Base-by-base conservation (phyloP, 2,329 filamentous ascomycete genomes). In the Sarocladiaceae sp. region DNA sequence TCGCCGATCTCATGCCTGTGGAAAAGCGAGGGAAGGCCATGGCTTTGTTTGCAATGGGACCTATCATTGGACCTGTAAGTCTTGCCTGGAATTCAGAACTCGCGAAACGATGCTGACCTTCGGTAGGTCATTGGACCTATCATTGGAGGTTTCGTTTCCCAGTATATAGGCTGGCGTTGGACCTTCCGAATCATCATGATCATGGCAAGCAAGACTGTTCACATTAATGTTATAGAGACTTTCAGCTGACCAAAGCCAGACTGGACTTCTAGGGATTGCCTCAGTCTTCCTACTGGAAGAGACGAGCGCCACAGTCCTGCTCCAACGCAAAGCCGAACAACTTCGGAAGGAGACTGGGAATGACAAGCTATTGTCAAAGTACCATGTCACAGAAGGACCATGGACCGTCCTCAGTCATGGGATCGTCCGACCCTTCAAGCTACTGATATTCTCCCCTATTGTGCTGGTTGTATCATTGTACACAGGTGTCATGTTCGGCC, bases 141-240 rank as follows among this genome's bases (percentile, higher is more conserved):
- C 5, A 63, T 75, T 22, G 83, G 82, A 4, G 82, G 82, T 1
- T 85, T 84, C 57, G 78, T 87, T 52, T 81, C 83, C 53, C 70
- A 83, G 54, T 78, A 75, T 55, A 76, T 73, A 10, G 74, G 71
- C n/a, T 87, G 83, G 76, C 69, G 79, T 31, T 84, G 80, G 80
- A 74, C 72, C 0, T 84, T 86, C 62, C 87, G 84, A 66, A 71
- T 84, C 3, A 71, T 87, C 46, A 67, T 84, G 33, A 85, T 87
- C 50, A 83, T 57, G 2, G 51, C 50, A 47, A 37, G 54, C 29
- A 33, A 33, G 29, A 33, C 29, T 8, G 29, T 8, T 15, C 29
- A 10, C 29, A 12, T 13, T 33, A 44, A 11, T 17, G 12, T 44
- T 15, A 13, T n/a, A 25, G 18, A 18, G 20, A 29, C 20, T 28